A percentile compares a stretch with the other conserved stretches of the same genome.
Conservation (phyloP, 73 alveolate species). For the Paramecium caudatum region DNA sequence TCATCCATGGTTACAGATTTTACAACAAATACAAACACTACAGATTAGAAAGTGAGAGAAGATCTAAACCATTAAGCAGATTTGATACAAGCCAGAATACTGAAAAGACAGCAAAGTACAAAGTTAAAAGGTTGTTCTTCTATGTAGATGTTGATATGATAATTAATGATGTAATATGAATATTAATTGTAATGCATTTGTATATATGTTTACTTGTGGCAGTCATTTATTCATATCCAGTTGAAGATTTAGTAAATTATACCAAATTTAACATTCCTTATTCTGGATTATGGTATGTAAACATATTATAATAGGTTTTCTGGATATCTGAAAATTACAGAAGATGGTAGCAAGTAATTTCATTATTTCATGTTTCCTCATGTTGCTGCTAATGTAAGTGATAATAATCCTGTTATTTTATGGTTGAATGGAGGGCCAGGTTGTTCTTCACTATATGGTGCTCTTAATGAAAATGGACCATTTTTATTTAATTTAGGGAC, state of each 20-base stretch:
- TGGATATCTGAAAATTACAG: constrained; percentile 5
- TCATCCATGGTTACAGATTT: not conserved
- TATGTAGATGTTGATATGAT: constrained; percentile 8
- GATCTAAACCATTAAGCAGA: constrained; percentile 37
- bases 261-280: constrained; percentile 56
- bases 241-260: constrained; percentile 54
- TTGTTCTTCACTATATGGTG: constrained; percentile 91
- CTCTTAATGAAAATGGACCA: constrained; percentile 93
- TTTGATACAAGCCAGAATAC: constrained; percentile 9
- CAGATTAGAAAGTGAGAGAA: constrained; percentile 15
- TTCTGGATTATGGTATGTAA: constrained; percentile 18
- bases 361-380: constrained; percentile 60
- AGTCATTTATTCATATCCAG: not conserved
- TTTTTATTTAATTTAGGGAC: constrained; percentile 61
- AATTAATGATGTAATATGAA: not conserved
- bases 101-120: not conserved
- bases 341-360: constrained; percentile 42
- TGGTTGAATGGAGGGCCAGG: constrained; percentile 99
- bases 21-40: not conserved
- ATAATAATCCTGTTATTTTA: constrained; percentile 78
- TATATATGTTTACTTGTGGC: not conserved
- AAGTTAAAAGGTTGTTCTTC: constrained; percentile 39
- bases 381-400: not conserved
- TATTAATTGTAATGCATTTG: not conserved
- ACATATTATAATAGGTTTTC: constrained; percentile 9